Evolutionary conservation across 2,329 filamentous ascomycete species (phyloP).

Genomic region (Thelonectria blattea): DNA sequence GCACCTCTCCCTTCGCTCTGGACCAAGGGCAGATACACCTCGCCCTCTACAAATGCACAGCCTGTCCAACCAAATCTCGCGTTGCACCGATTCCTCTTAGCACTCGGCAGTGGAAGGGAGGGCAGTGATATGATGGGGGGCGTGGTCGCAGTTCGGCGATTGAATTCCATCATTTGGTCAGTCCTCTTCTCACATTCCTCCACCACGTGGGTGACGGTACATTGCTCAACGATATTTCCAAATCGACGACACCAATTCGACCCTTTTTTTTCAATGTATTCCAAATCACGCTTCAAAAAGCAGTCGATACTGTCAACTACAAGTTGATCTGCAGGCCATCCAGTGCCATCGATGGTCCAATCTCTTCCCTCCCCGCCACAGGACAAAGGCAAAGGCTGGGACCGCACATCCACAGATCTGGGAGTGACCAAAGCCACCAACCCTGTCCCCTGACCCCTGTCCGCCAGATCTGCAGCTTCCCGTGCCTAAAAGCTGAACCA

Average conservation of each 20-base stretch:
- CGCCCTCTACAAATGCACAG: constrained; percentile 12
- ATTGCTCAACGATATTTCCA: neutral
- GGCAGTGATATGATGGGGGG: constrained; percentile 24
- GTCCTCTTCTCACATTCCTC: neutral
- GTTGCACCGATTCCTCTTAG: constrained; percentile 12
- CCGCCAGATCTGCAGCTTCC: constrained; percentile 35
- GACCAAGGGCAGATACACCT: constrained; percentile 9
- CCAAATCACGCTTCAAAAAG: constrained; percentile 1
- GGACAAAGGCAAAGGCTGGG: constrained; percentile 24
- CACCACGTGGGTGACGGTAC: constrained; percentile 2
- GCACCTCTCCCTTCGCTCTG: constrained; percentile 3
- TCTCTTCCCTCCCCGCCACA: constrained; percentile 23
- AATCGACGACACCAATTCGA: neutral
- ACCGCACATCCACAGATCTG: constrained; percentile 28
- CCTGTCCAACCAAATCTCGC: constrained; percentile 8
- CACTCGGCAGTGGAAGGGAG: constrained; percentile 20
- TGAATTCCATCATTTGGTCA: neutral
- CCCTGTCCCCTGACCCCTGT: constrained; percentile 26
- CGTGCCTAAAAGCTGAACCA: constrained; percentile 14
- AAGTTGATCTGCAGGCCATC: neutral
- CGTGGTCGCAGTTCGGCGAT: constrained; percentile 39
- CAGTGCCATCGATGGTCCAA: constrained; percentile 2
- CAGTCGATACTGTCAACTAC: neutral
- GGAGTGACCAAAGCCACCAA: constrained; percentile 19
- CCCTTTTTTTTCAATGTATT: neutral